Conservation (phyloP, 768 basidiomycete genomes). For the Strobilomyces confusus region DNA sequence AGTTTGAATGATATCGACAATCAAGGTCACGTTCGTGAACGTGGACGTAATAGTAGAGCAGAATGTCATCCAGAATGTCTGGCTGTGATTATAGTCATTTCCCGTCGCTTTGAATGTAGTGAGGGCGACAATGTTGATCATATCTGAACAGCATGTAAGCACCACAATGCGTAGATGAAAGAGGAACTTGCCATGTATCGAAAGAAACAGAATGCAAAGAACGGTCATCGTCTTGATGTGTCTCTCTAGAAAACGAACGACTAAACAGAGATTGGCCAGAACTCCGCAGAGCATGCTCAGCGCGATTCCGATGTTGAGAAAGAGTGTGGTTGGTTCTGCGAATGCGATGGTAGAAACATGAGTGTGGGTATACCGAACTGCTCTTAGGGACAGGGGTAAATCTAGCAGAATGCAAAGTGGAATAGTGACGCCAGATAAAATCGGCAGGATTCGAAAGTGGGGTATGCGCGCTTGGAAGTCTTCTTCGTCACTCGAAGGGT, state of each 20-base stretch:
- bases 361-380: slow-evolving; percentile 68
- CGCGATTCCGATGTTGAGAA: slow-evolving; percentile 58
- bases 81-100: slow-evolving; percentile 67
- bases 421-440: slow-evolving; percentile 62
- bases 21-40: slow-evolving; percentile 63
- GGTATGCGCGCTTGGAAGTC: slow-evolving; percentile 40
- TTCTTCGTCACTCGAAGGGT: slow-evolving; percentile 19
- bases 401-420: slow-evolving; percentile 80
- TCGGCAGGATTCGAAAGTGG: slow-evolving; percentile 60
- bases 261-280: slow-evolving; percentile 62
- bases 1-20: slow-evolving; percentile 56
- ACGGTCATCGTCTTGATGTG: slow-evolving; percentile 60
- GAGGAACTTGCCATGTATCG: slow-evolving; percentile 57
- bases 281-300: slow-evolving; percentile 67
- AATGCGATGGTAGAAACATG: slow-evolving; percentile 39
- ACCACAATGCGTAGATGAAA: neutral
- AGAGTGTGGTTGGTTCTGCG: slow-evolving; percentile 46
- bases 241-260: slow-evolving; percentile 70
- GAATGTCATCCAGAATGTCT: slow-evolving; percentile 74
- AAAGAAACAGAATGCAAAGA: slow-evolving; percentile 57
- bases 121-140: slow-evolving; percentile 61
- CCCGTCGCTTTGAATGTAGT: slow-evolving; percentile 57
- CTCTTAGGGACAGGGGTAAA: slow-evolving; percentile 69
- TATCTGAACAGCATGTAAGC: slow-evolving; percentile 40
- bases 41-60: slow-evolving; percentile 68